phyloP scores from a whole-genome alignment of 2,329 filamentous ascomycete species.

The Sporothrix euskadiensis region DNA sequence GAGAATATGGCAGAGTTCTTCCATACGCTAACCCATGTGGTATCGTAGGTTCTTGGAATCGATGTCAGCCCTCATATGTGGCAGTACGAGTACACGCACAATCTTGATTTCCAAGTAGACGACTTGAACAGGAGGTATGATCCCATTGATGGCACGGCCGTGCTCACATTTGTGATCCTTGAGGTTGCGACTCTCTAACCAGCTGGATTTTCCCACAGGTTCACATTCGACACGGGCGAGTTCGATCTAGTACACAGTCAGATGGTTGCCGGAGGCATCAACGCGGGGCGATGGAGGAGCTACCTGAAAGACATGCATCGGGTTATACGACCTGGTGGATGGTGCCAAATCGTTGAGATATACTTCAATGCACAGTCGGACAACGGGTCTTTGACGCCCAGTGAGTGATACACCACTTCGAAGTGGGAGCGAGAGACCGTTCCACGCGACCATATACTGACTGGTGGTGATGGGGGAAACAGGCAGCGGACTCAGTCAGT shows the following conservation, averaged over 20 bases:
- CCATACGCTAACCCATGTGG: background rate
- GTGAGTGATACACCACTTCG: slow-evolving; percentile 42
- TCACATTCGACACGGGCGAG: slow-evolving; percentile 67
- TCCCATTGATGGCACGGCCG: background rate
- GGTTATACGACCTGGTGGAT: slow-evolving; percentile 73
- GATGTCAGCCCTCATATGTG: slow-evolving; percentile 71
- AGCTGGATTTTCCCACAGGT: slow-evolving; percentile 43
- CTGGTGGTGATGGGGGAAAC: slow-evolving; percentile 14
- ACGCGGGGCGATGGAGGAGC: slow-evolving; percentile 68
- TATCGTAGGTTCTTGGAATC: slow-evolving; percentile 63
- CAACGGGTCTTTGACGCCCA: slow-evolving; percentile 71
- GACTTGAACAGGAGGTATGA: slow-evolving; percentile 66
- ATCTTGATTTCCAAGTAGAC: slow-evolving; percentile 71
- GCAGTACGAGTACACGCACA: slow-evolving; percentile 61
- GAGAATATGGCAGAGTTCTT: background rate
- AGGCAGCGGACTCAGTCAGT: slow-evolving; percentile 66
- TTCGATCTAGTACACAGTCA: slow-evolving; percentile 86
- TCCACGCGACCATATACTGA: background rate
- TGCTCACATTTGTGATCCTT: background rate
- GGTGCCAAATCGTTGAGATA: slow-evolving; percentile 86
- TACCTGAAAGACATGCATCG: slow-evolving; percentile 76
- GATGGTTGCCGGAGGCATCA: slow-evolving; percentile 69
- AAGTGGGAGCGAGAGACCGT: background rate
- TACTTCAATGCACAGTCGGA: slow-evolving; percentile 85
- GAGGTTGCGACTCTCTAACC: slow-evolving; percentile 22